Base-by-base conservation (phyloP, 805 yeast species). In the Pichia phayaonensis region DNA sequence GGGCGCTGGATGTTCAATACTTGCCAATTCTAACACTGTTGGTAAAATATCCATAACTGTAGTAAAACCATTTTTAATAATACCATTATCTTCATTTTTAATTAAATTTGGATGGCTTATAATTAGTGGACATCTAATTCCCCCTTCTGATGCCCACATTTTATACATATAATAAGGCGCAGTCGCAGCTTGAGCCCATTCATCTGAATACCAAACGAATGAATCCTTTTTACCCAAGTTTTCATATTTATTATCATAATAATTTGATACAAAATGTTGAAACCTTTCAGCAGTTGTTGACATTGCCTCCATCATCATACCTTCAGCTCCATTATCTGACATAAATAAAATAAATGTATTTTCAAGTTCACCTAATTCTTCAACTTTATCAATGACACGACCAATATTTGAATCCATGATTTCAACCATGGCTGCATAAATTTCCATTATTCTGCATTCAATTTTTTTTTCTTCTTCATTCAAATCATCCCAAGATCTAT, bases 251-350 rank as follows among this genome's bases (percentile, higher is more conserved):
- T 77, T 78, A 58, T 77, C 60, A 60, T 67, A 77, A 51, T 70
- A 56, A n/a, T 61, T 58, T 29, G 59, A 57, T 39, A 75, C 59
- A 16, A 56, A 50, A 8, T 58, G 62, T 20, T 54, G 42, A 46
- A 59, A 62, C 39, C 67, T 63, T 26, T 57, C 62, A 23, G 58
- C 53, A 4, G 63, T 52, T 43, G 76, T 60, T 2, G 85, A 83
- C 56, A 76, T 63, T 3, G 81, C 83, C 55, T 79, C 83, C 63
- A 77, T 66, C 46, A 77, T 63, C 72, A 77, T 73, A 16, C 84
- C 82, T 59, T 80, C 84, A 5, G 84, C 84, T 23, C 84, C 85
- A 60, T 80, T 80, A 61, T 80, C 84, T 4, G 83, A 77, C 74
- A 79, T 75, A 65, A 80, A 80, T 34, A 78, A 54, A n/a, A 80